Evolutionary conservation across 2,329 filamentous ascomycete species (phyloP).

Genomic region (Cyphellophora attinorum): DNA sequence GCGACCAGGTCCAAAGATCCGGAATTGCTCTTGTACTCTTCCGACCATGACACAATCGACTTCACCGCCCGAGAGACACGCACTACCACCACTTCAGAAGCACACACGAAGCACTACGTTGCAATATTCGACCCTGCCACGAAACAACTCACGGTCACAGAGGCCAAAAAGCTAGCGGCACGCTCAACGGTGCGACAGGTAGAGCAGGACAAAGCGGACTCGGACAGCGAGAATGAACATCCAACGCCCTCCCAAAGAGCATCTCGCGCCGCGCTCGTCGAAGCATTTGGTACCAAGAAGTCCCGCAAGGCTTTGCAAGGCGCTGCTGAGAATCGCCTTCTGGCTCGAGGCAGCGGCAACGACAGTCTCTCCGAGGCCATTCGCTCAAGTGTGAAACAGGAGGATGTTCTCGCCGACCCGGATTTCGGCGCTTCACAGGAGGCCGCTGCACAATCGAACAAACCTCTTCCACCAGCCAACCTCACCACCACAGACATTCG

Average conservation of each 20-base stretch:
- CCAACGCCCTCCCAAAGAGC: slow-evolving; percentile 21
- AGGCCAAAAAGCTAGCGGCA: slow-evolving; percentile 47
- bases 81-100: slow-evolving; percentile 38
- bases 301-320: slow-evolving; percentile 39
- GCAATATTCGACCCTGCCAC: slow-evolving; percentile 49
- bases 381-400: slow-evolving; percentile 30
- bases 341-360: slow-evolving; percentile 27
- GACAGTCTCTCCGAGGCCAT: slow-evolving; percentile 33
- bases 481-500: slow-evolving; percentile 31
- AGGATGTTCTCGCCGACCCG: slow-evolving; percentile 8
- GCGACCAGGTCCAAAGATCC: slow-evolving; percentile 15
- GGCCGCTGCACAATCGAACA: slow-evolving; percentile 31
- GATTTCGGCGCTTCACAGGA: slow-evolving; percentile 15
- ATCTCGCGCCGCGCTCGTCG: slow-evolving; percentile 30
- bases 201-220: slow-evolving; percentile 14
- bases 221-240: slow-evolving; percentile 11
- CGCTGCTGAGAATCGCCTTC: slow-evolving; percentile 37
- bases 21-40: slow-evolving; percentile 51
- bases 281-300: slow-evolving; percentile 41
- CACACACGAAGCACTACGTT: slow-evolving; percentile 49
- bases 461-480: slow-evolving; percentile 35
- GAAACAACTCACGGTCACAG: slow-evolving; percentile 43
- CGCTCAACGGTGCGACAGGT: slow-evolving; percentile 34
- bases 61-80: slow-evolving; percentile 42
- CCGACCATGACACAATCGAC: slow-evolving; percentile 50